These are phyloP conservation scores for Venturia oleaginea DNA, from an alignment of 2,329 filamentous ascomycete genomes.

Conservation along the genomic window DNA sequence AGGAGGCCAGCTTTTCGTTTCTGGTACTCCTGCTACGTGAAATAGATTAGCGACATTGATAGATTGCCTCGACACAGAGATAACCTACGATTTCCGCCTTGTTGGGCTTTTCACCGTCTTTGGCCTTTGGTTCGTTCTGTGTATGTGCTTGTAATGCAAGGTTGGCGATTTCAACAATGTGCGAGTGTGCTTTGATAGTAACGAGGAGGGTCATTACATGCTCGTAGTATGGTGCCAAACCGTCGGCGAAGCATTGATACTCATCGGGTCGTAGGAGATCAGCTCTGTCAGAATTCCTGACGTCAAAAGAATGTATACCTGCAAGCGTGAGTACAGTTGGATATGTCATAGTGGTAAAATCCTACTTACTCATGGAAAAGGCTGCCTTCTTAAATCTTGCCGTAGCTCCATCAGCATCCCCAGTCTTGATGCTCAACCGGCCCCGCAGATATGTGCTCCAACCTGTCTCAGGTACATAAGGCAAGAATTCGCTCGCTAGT, in stretches of 20 bases:
- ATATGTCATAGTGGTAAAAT: conserved; percentile 3
- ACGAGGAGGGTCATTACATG: conserved; percentile 82
- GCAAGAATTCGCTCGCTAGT: conserved; percentile 55
- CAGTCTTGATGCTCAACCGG: conserved; percentile 63
- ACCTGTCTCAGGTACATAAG: conserved; percentile 48
- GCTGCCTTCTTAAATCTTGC: conserved; percentile 74
- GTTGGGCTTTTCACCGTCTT: neutral
- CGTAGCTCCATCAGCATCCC: conserved; percentile 65
- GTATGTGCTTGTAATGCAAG: conserved; percentile 46
- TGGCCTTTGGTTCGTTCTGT: neutral
- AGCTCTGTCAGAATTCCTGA: conserved; percentile 35
- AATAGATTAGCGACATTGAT: neutral
- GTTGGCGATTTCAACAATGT: conserved; percentile 74
- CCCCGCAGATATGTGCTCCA: conserved; percentile 75
- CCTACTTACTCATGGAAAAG: conserved; percentile 66
- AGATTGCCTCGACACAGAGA: neutral
- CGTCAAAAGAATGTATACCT: conserved; percentile 28
- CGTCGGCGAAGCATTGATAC: conserved; percentile 57
- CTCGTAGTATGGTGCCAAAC: conserved; percentile 74
- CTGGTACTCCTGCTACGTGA: neutral
- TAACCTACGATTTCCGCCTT: neutral
- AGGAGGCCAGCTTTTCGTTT: conserved; percentile 48
- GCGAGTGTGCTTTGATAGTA: conserved; percentile 63
- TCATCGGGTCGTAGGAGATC: conserved; percentile 70
- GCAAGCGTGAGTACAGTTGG: neutral